Conservation (phyloP, 129 eudicot species). For the Helianthus annuus region DNA sequence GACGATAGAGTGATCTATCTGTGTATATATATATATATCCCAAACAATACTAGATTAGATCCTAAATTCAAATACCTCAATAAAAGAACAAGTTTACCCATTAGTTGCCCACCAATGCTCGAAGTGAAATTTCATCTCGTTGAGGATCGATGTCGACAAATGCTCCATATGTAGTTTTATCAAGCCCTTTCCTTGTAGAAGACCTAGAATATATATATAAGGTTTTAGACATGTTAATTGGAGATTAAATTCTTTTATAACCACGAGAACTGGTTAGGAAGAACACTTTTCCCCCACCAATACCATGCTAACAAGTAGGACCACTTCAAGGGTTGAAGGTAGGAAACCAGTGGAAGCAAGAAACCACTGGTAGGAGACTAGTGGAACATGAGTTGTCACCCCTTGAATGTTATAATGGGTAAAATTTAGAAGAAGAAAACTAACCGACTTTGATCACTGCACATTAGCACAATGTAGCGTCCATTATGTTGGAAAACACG, state of each 20-base stretch:
- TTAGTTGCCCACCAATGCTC: constrained; percentile 50
- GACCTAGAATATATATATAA: constrained; percentile 36
- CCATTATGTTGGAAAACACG: constrained; percentile 39
- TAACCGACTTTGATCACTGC: constrained; percentile 89
- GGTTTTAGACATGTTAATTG: not conserved
- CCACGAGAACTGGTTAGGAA: too few species aligned
- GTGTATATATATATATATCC: constrained; percentile 31
- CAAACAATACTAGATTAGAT: not conserved
- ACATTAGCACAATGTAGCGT: constrained; percentile 59
- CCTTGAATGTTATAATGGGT: not conserved
- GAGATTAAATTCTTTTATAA: too few species aligned
- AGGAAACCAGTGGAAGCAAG: not conserved
- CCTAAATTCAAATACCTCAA: not conserved
- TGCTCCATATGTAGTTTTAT: constrained; percentile 45
- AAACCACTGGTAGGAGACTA: too few species aligned
- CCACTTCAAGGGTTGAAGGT: too few species aligned
- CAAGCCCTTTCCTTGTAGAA: constrained; percentile 36
- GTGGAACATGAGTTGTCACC: not conserved
- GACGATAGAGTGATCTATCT: constrained; percentile 72
- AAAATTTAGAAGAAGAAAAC: not conserved
- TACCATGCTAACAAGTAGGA: too few species aligned
- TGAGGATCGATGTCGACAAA: constrained; percentile 57
- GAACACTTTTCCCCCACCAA: too few species aligned
- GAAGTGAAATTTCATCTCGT: constrained; percentile 48
- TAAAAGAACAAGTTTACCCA: not conserved